Percentiles rank a stretch among this genome's conserved stretches.
Conservation (phyloP, 257 asterid species). For the Solanum medicagineum region DNA sequence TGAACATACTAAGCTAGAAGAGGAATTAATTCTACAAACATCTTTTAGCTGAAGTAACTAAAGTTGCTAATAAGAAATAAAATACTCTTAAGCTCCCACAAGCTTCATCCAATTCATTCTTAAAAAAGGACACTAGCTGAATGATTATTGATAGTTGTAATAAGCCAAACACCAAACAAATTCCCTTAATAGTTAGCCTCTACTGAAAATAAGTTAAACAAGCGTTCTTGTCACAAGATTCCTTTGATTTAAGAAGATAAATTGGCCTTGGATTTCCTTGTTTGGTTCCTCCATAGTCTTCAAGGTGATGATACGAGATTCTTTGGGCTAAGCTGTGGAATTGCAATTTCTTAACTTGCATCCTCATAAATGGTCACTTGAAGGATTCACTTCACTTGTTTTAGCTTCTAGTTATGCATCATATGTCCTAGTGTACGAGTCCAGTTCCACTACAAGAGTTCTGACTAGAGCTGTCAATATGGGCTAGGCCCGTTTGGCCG, state of each 20-base stretch:
- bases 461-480: neutral
- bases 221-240: neutral
- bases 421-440: neutral
- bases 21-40: neutral
- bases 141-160: neutral
- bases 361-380: neutral
- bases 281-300: neutral
- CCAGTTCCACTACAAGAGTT: neutral
- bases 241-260: neutral
- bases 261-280: neutral
- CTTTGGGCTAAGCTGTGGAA: neutral
- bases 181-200: neutral
- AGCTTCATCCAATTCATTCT: neutral
- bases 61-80: neutral
- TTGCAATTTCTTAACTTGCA: neutral
- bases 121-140: neutral
- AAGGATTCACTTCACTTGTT: neutral
- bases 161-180: neutral
- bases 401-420: neutral
- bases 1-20: neutral
- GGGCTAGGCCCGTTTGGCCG: no score
- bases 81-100: neutral
- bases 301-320: neutral
- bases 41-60: neutral
- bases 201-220: neutral